Base-by-base conservation (phyloP, 2,329 filamentous ascomycete species). In the Blumeria hordei region DNA sequence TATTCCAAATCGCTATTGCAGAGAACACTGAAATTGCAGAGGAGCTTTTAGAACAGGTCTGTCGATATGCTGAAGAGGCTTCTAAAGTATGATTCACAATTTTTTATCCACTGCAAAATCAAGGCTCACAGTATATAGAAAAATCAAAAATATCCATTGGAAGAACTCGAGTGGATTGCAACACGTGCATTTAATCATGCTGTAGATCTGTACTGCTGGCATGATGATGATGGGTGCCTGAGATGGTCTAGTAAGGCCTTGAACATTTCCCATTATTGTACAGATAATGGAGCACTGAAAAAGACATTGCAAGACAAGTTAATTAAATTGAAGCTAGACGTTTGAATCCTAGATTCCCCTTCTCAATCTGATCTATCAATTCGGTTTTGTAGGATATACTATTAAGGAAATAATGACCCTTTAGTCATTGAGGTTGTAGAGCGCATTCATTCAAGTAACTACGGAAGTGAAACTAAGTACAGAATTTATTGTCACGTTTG, bases 91-190 rank as follows among this genome's bases (percentile, higher is more conserved):
- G 66, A 61, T 28, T 35, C 14, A n/a, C 6, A 18, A 14, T 21
- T 41, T 7, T 9, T 5, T 18, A 3, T 14, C 9, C 44, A 8
- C 11, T 14, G 8, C n/a, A 12, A 34, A 6, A 4, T 37, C 33
- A 12, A 39, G 16, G 34, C 35, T 53, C 14, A 53, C 7, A 57
- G 44, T 33, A 16, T 49, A 59, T 61, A 72, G 69, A 67, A 62
- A n/a, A 60, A 69, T 21, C 64, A 69, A 1, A 64, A 68, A 0
- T 85, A 85, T 62, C 83, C 85, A 0, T 61, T 69, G 0, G 72
- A 75, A 3, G 85, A 92, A 63, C 67, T 88, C 0, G 80, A 87
- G 62, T 92, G 83, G 81, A 74, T 92, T n/a, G 77, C 78, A 0
- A 76, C 77, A 0, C 77, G 73, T 6, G 69, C 76, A 0, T 87